phyloP scores from a whole-genome alignment of 352 stramenopile genomes.

The Globisporangium recalcitrans region DNA sequence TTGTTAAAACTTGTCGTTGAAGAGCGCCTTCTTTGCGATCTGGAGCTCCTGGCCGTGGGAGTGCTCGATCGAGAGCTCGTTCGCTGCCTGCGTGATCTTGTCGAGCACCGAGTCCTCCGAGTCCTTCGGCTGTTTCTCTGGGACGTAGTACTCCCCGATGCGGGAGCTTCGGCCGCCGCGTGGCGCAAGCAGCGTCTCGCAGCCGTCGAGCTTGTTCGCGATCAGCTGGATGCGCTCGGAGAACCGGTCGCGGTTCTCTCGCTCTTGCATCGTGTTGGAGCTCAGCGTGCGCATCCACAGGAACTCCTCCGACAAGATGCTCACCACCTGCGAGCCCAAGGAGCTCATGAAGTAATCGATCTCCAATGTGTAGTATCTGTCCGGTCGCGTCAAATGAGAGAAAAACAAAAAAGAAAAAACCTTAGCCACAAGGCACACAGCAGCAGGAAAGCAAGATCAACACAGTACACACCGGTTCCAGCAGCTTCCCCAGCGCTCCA shows the following conservation, averaged over 20 bases:
- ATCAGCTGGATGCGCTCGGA: slow-evolving; percentile 87
- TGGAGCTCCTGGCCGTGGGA: slow-evolving; percentile 77
- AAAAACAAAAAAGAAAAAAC: too few species aligned
- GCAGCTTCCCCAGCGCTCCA: slow-evolving; percentile 96
- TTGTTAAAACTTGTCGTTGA: slow-evolving; percentile 69
- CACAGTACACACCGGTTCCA: slow-evolving; percentile 76
- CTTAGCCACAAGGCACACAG: slow-evolving; percentile 1
- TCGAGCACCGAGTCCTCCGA: slow-evolving; percentile 76
- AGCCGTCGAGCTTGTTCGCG: slow-evolving; percentile 79
- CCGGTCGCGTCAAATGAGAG: background rate
- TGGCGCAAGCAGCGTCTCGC: slow-evolving; percentile 53
- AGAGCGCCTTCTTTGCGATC: slow-evolving; percentile 78
- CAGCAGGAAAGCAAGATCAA: background rate
- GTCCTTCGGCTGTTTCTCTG: slow-evolving; percentile 76
- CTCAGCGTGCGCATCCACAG: slow-evolving; percentile 90
- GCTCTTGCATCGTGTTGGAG: slow-evolving; percentile 87
- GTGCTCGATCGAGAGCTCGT: slow-evolving; percentile 84
- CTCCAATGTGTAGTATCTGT: slow-evolving; percentile 91
- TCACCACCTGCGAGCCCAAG: slow-evolving; percentile 89
- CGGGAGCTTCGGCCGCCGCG: slow-evolving; percentile 51
- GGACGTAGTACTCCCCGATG: slow-evolving; percentile 85
- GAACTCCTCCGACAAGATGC: slow-evolving; percentile 91
- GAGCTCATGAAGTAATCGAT: slow-evolving; percentile 97
- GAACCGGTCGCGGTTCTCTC: slow-evolving; percentile 86
- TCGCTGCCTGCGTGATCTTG: slow-evolving; percentile 82